Percentiles rank a stretch among this genome's conserved stretches.
Evolutionary conservation across 2,329 filamentous ascomycete species (phyloP).

Genomic region (Pseudogymnoascus sp.): DNA sequence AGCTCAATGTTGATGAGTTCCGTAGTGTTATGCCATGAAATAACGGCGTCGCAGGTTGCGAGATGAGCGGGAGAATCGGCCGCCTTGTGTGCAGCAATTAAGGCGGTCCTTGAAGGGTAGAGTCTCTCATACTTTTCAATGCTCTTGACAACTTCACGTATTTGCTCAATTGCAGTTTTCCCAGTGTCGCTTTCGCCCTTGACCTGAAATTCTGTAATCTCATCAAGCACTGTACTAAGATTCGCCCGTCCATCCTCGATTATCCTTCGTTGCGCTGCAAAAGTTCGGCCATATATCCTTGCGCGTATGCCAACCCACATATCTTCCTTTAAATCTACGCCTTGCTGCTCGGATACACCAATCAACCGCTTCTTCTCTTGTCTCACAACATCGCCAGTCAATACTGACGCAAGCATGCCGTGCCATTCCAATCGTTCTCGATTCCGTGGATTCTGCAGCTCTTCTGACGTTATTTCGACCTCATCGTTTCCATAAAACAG

Average conservation of each 20-base stretch:
- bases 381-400: constrained; percentile 93
- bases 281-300: constrained; percentile 71
- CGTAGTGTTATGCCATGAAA: constrained; percentile 96
- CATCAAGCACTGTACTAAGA: constrained; percentile 69
- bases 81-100: constrained; percentile 66
- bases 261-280: constrained; percentile 77
- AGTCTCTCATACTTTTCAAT: constrained; percentile 82
- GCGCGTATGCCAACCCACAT: constrained; percentile 88
- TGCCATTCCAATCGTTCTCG: constrained; percentile 94
- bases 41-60: constrained; percentile 78
- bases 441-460: constrained; percentile 79
- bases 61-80: constrained; percentile 69
- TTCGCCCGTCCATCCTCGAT: constrained; percentile 74
- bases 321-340: constrained; percentile 57
- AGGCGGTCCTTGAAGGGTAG: constrained; percentile 70
- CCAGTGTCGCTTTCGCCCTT: constrained; percentile 84
- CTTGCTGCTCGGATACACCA: constrained; percentile 57
- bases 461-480: constrained; percentile 78
- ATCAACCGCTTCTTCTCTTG: constrained; percentile 96
- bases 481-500: constrained; percentile 90
- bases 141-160: constrained; percentile 79
- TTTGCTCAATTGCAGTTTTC: constrained; percentile 79
- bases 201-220: constrained; percentile 87
- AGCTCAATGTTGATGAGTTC: constrained; percentile 93
- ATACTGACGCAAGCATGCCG: constrained; percentile 89